Base-by-base conservation (phyloP, 73 alveolate genomes). In the Stentor coeruleus region DNA sequence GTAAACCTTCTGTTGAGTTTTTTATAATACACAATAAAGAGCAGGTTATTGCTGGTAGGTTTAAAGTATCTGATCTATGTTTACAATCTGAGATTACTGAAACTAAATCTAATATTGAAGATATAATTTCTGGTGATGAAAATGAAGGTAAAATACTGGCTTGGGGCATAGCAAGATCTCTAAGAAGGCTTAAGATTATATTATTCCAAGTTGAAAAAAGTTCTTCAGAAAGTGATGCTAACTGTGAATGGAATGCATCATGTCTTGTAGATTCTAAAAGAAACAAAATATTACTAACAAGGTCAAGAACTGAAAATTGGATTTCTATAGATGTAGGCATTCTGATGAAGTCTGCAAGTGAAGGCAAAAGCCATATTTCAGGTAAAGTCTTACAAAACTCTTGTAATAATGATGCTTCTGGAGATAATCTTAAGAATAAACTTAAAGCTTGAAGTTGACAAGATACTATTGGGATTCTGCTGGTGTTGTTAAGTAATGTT, bases 311-410 rank as follows among this genome's bases (percentile, higher is more conserved):
- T 75, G 26, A 35, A 33, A 39, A n/a, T 26, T 75, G 83, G 0
- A 75, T 38, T 15, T 31, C 33, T 39, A 36, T 35, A 36, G n/a
- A 14, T n/a, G 33, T 20, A 20, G 83, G 83, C 59, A 38, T 75
- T 37, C 83, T 75, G 15, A 75, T 15, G 36, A 75, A 39, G n/a
- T 75, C 59, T 14, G 81, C 6, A 36, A 75, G 6, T 1, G 59
- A 28, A 20, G 59, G 72, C 3, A 75, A 37, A 15, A 75, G 72
- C 72, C 72, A 39, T 30, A 39, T n/a, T 38, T 75, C 72, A 6
- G 83, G 83, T 37, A 75, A 66, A 1, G 83, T 20, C 83, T 35
- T 75, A n/a, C 28, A 26, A 33, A 75, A 40, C 38, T 75, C 72
- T 2, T 75, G 59, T 28, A 75, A 14, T 28, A 39, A 6, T 37